These are phyloP conservation scores for Cytospora schulzeri DNA, from an alignment of 2,329 filamentous ascomycete genomes.

Conservation along the genomic window DNA sequence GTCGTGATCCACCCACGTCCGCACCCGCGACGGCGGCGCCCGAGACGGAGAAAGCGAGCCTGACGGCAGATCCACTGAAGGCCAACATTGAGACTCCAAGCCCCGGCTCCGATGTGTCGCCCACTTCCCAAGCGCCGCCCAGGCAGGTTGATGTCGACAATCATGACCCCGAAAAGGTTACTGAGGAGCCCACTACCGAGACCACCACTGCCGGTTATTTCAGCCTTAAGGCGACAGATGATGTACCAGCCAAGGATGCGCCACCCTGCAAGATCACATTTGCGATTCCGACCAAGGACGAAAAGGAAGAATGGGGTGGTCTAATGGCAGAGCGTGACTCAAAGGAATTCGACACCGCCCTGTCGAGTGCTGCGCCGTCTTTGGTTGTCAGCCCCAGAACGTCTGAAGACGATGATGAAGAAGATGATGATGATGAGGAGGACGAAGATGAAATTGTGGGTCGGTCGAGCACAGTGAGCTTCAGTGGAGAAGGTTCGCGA, in stretches of 20 bases:
- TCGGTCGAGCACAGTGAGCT: constrained; percentile 20
- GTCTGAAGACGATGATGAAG: constrained; percentile 24
- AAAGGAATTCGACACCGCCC: constrained; percentile 12
- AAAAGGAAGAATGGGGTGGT: background rate
- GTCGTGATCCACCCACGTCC: constrained; percentile 7
- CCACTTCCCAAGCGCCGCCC: constrained; percentile 34
- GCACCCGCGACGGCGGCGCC: constrained; percentile 4
- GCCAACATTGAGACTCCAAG: constrained; percentile 33
- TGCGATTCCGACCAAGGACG: constrained; percentile 21
- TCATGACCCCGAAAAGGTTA: background rate
- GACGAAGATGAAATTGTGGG: constrained; percentile 12
- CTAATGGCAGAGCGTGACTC: constrained; percentile 5
- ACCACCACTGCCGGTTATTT: constrained; percentile 22
- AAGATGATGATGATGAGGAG: constrained; percentile 16
- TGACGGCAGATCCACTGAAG: constrained; percentile 26
- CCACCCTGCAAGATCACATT: constrained; percentile 24
- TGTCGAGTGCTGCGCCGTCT: constrained; percentile 24
- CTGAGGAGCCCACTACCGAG: background rate
- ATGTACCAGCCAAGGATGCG: background rate
- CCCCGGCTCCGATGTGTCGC: constrained; percentile 48
- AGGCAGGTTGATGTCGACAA: constrained; percentile 33
- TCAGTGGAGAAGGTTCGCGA: constrained; percentile 24
- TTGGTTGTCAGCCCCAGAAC: constrained; percentile 18
- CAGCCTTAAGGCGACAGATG: background rate
- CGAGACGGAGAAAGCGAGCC: constrained; percentile 5